Base-by-base conservation (phyloP, 2,329 filamentous ascomycete genomes). In the Pleurostoma richardsiae region DNA sequence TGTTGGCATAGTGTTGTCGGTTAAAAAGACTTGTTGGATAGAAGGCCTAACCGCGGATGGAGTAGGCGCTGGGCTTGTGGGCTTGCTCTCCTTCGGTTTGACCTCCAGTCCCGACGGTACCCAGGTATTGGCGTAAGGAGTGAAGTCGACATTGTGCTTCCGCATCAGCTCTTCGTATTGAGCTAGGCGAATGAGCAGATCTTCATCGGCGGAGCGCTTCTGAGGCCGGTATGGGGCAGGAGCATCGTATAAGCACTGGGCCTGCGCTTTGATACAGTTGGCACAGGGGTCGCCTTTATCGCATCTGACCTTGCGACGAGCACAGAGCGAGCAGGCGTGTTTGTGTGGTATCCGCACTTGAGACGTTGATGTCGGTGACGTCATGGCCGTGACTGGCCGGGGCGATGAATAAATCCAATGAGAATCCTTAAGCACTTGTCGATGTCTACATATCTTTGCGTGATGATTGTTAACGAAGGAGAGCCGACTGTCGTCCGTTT, bases 141-240 rank as follows among this genome's bases (percentile, higher is more conserved):
- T 44, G 40, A 56, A 59, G 19, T 58, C 54, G 11, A 66, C 45
- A 0, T 53, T 51, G 31, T 60, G 51, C 36, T 58, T 54, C 11
- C 49, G 49, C 53, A 65, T 57, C 29, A 66, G 39, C 0, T 56
- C 49, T 30, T 65, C 63, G 43, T 62, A 64, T 1, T 42, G 39
- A 2, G 52, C 49, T 4, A 65, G 28, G 5, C 56, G 54, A 2
- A 41, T 44, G 1, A 59, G 31, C 1, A 65, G 33, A 10, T 61
- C 59, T 2, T 65, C 56, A 3, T 61, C 59, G 1, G 54, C 52
- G 4, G 58, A 50, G 4, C 56, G 52, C 45, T 61, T 65, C 11
- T 61, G 54, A 4, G 57, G 56, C 11, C 55, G 55, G 3, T 48
- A 49, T 0, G 53, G 52, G 1, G 45, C 30, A 3, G 55, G 54